phyloP scores from a whole-genome alignment of 129 eudicot genomes.

The Arctium minus region DNA sequence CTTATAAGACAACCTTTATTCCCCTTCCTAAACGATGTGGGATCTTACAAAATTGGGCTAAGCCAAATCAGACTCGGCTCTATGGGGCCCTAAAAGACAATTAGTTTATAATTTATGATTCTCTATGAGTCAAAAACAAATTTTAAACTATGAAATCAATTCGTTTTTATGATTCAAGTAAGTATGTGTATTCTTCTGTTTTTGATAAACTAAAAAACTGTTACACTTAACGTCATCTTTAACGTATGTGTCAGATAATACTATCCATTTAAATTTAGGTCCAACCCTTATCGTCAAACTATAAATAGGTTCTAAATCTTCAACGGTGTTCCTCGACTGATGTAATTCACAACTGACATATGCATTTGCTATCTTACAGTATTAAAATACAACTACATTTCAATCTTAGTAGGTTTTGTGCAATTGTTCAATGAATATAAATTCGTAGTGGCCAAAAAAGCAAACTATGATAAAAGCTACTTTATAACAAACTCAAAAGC shows the following conservation, averaged over 20 bases:
- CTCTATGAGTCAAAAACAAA: no score
- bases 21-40: no score
- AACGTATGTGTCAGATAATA: neutral
- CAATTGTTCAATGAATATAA: neutral
- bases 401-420: neutral
- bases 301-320: neutral
- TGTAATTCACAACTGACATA: neutral
- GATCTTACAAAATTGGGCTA: no score
- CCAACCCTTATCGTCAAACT: neutral
- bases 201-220: neutral
- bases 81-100: no score
- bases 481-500: neutral
- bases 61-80: no score
- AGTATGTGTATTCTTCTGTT: neutral
- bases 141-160: no score
- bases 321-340: neutral
- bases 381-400: neutral
- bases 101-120: no score
- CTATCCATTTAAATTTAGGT: neutral
- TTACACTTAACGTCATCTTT: neutral
- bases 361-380: neutral
- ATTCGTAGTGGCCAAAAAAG: neutral
- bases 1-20: no score
- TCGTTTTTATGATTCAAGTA: neutral
- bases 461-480: slow-evolving; percentile 5